Evolutionary conservation across 2,329 filamentous ascomycete species (phyloP), one percentile per base, ranked within the genome.

Genomic region (Cordyceps farinosa): DNA sequence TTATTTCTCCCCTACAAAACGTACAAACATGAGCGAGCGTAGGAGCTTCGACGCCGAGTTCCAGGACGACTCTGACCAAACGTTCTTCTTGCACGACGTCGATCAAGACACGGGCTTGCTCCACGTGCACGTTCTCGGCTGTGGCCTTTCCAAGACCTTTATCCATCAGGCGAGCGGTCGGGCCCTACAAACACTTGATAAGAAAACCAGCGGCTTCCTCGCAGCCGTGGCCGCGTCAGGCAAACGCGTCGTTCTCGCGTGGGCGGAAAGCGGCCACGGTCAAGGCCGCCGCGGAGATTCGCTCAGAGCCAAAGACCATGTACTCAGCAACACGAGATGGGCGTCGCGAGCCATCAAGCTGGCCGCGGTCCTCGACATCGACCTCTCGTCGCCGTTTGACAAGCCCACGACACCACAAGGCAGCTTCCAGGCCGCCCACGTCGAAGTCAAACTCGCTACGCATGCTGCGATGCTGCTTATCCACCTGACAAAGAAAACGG

Each of bases 361-460:
- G 1, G 73, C 71, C 1, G 64, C 59, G 5, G 32, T 71, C 0
- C 66, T 79, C 3, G 71, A 69, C 0, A 15, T 77, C n/a, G 65
- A 65, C 2, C 70, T 77, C 65, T 60, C 58, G 5, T 62, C 71
- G 0, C 68, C 70, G 0, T 78, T 70, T 22, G 77, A 77, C 42
- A 63, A 63, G 2, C 55, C 63, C 1, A 15, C 52, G 11, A 38
- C 10, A 34, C 40, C 48, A 8, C 53, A 40, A 1, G 51, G 51
- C 2, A 65, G 72, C 13, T 75, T 74, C 48, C 68, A 69, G 1
- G 74, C 73, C 0, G 70, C 73, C 0, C 78, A 80, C 29, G 73
- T 76, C 1, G 77, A 80, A 63, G 75, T 76, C 17, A 79, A 79
- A 62, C 71, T 80, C 0, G 74, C 77, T 0, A 69, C 73, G 0